Percentiles rank a stretch among this genome's conserved stretches.
Conservation (phyloP, 2,329 filamentous ascomycete genomes). For the Blastomyces emzantsi region DNA sequence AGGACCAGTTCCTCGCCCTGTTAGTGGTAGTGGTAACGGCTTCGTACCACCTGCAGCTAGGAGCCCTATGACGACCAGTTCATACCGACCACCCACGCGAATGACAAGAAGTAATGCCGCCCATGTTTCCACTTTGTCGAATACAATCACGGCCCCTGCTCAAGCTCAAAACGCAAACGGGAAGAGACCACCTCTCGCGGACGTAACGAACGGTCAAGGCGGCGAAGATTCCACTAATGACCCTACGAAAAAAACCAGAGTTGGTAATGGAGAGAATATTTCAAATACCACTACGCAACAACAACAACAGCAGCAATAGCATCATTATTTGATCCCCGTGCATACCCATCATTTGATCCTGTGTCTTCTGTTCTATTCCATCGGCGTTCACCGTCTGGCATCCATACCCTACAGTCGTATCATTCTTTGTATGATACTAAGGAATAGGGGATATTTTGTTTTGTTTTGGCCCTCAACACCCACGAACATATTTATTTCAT, state of each 20-base stretch:
- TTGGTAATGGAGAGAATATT: slow-evolving; percentile 5
- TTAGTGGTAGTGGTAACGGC: slow-evolving; percentile 5
- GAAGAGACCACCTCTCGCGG: slow-evolving; percentile 37
- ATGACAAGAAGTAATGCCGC: slow-evolving; percentile 10
- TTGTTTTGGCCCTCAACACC: not conserved
- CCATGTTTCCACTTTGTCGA: not conserved
- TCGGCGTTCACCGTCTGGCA: not conserved
- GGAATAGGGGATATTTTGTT: not conserved
- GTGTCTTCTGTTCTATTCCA: not conserved
- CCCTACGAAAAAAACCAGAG: slow-evolving; percentile 11
- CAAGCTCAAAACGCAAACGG: slow-evolving; percentile 24
- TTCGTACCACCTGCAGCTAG: slow-evolving; percentile 13
- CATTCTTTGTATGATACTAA: not conserved
- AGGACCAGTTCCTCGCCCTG: not conserved
- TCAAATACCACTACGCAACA: not conserved
- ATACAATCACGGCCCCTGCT: not conserved
- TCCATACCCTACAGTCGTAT: not conserved
- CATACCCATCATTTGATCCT: not conserved
- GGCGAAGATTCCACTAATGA: slow-evolving; percentile 17
- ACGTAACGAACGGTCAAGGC: slow-evolving; percentile 35
- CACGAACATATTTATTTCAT: not conserved
- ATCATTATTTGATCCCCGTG: not conserved
- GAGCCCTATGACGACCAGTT: slow-evolving; percentile 24
- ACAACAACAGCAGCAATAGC: not conserved
- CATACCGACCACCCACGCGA: slow-evolving; percentile 9